Evolutionary conservation across 2,329 filamentous ascomycete species (phyloP).

Genomic region (Atkinsonella hypoxylon): DNA sequence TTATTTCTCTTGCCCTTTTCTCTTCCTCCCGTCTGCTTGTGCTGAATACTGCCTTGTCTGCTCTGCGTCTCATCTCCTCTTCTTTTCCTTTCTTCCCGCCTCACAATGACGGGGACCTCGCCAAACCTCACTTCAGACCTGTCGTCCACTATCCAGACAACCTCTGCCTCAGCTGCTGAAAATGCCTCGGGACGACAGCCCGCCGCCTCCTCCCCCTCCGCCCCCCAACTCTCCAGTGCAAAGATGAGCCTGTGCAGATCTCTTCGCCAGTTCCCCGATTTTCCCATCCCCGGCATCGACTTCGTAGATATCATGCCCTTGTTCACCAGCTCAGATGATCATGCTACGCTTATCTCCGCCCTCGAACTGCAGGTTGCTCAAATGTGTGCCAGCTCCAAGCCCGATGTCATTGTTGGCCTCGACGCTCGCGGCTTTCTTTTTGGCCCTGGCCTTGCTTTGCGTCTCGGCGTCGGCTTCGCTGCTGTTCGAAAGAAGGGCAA

Average conservation of each 20-base stretch:
- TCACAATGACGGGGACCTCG: slow-evolving; percentile 23
- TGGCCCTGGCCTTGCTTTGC: slow-evolving; percentile 76
- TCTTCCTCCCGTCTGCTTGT: not conserved
- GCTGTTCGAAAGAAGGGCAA: slow-evolving; percentile 94
- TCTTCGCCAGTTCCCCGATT: slow-evolving; percentile 81
- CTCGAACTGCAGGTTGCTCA: slow-evolving; percentile 72
- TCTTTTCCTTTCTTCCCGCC: slow-evolving; percentile 15
- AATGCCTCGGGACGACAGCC: slow-evolving; percentile 53
- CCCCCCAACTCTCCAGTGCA: slow-evolving; percentile 55
- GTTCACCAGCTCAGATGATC: slow-evolving; percentile 66
- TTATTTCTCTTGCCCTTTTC: too few species aligned
- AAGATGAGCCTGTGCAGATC: slow-evolving; percentile 59
- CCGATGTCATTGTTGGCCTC: slow-evolving; percentile 85
- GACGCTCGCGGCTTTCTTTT: slow-evolving; percentile 95
- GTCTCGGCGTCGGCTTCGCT: slow-evolving; percentile 75
- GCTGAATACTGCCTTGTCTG: too few species aligned
- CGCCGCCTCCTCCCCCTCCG: slow-evolving; percentile 47
- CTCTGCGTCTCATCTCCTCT: slow-evolving; percentile 17
- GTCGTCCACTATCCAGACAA: slow-evolving; percentile 14
- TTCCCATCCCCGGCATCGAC: slow-evolving; percentile 81
- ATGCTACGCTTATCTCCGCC: slow-evolving; percentile 67
- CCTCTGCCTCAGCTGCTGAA: slow-evolving; percentile 24
- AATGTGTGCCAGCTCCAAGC: slow-evolving; percentile 48
- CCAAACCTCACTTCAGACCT: slow-evolving; percentile 11
- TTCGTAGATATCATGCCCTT: slow-evolving; percentile 98